phyloP scores from a whole-genome alignment of 148 eudicot species.

The Tetragonia tetragonoides region DNA sequence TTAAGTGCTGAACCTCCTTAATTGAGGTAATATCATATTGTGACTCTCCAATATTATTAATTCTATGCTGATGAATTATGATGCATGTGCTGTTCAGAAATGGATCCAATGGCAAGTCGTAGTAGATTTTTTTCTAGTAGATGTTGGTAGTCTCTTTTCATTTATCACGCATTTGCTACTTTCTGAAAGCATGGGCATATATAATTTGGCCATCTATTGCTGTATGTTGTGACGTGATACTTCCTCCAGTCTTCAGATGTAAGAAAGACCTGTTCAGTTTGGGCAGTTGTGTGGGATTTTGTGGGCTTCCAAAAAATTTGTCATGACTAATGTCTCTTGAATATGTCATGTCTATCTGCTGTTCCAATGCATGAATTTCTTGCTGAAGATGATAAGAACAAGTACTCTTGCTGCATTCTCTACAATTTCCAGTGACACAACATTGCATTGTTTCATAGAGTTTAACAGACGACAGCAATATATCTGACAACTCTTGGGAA shows the following conservation, averaged over 20 bases:
- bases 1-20: background rate
- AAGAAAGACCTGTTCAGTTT: background rate
- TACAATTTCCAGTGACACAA: conserved; percentile 1
- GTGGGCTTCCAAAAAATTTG: background rate
- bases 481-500: background rate
- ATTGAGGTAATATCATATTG: conserved; percentile 17
- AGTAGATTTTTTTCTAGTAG: background rate
- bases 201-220: background rate
- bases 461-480: background rate
- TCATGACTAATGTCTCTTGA: background rate
- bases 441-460: background rate
- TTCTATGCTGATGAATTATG: background rate
- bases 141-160: background rate
- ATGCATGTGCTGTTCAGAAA: background rate
- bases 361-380: background rate
- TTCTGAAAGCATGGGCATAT: background rate
- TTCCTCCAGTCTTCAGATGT: background rate
- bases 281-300: background rate
- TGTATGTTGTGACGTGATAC: background rate
- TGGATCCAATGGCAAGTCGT: background rate
- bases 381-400: background rate
- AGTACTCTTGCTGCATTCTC: background rate
- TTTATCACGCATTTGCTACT: background rate
- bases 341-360: background rate
- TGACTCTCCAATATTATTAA: background rate